Conservation (phyloP, 805 yeast species). For the Barnettozyma vustinii region DNA sequence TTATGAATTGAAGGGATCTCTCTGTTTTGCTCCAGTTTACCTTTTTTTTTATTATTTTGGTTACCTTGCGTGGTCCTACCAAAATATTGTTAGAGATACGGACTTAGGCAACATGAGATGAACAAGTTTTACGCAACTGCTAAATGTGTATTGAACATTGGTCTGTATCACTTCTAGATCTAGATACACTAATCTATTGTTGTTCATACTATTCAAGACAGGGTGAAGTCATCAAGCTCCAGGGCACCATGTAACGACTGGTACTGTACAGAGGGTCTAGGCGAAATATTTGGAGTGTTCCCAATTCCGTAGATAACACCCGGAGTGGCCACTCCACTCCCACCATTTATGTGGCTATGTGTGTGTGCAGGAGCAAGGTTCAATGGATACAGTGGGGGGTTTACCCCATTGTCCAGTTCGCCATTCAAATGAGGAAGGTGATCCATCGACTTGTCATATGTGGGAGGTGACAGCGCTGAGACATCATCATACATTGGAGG, state of each 20-base stretch:
- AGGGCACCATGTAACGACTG: constrained; percentile 23
- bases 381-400: constrained; percentile 26
- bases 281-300: constrained; percentile 33
- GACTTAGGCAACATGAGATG: too few relatives aligned
- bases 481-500: constrained; percentile 95
- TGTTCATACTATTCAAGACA: constrained; percentile 4
- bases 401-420: constrained; percentile 11
- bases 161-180: neutral
- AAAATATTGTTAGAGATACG: neutral
- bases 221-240: constrained; percentile 19
- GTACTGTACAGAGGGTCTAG: constrained; percentile 23
- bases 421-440: constrained; percentile 8
- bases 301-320: constrained; percentile 41
- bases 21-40: too few relatives aligned
- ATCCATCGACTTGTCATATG: constrained; percentile 41
- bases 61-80: neutral
- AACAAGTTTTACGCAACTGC: too few relatives aligned
- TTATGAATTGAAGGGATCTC: too few relatives aligned
- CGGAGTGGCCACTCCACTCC: constrained; percentile 24
- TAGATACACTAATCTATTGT: neutral
- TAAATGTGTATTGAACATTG: too few relatives aligned
- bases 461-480: constrained; percentile 80
- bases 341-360: constrained; percentile 21
- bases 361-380: constrained; percentile 22
- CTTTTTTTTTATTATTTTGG: neutral